Base-by-base conservation (phyloP, 441 rosid species). In the Euphorbia celastroides region DNA sequence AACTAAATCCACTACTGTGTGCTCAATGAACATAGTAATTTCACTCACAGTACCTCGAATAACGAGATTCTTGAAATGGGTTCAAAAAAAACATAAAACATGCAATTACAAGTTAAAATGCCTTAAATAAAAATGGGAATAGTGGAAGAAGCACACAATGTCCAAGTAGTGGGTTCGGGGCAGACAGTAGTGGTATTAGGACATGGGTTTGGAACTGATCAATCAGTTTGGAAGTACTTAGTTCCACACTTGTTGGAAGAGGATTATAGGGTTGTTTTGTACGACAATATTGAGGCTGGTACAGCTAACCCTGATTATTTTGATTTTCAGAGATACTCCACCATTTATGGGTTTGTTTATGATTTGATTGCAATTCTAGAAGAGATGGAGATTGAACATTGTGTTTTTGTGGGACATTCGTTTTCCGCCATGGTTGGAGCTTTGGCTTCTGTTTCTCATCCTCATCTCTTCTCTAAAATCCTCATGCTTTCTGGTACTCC, bases 191-290 rank as follows among this genome's bases (percentile, higher is more conserved):
- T 89, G 28, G 87, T 90, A 11, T 75, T 92, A 42, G 88, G 82
- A 57, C 96, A 90, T 57, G 93, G 96, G 0, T 84, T 88, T 36
- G 96, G 96, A 38, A 90, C 87, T 23, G 96, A 90, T 77, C 98
- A 92, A 58, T 90, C 93, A 0, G 84, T 82, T 3, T 92, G 96
- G 96, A 88, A 82, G 74, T 90, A 86, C 79, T 60, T 83, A 16
- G 84, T 88, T 13, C 92, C 93, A 0, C 90, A 87, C 75, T 83
- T 92, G 0, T 60, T 88, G 5, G 87, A 82, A 0, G n/a, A n/a
- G n/a, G 84, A 84, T 38, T 73, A 81, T 72, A 80, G 84, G 2
- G 83, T 88, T 17, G 75, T 89, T n/a, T 65, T 86, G 31, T 92
- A 77, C 68, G 96, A 87, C 51, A 90, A 84, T 70, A 90, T 85